phyloP scores from a whole-genome alignment of 495 filamentous ascomycete genomes.

The Echria macrotheca region DNA sequence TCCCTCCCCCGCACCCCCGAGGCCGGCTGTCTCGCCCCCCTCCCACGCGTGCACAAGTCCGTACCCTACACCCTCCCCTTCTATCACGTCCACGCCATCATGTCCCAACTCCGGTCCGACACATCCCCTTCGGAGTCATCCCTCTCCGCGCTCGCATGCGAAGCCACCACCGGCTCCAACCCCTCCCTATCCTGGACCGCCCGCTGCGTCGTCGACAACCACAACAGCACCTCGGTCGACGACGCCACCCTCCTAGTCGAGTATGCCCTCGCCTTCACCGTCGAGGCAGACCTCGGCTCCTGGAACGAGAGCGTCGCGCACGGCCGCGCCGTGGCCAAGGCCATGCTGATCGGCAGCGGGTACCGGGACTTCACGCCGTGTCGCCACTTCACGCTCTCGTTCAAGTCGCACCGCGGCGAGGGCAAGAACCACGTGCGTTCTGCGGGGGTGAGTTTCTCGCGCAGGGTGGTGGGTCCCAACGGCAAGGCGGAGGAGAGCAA shows the following conservation, averaged over 20 bases:
- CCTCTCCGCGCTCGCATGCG: constrained; percentile 1
- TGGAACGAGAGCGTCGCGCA: constrained; percentile 2
- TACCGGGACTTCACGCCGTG: constrained; percentile 22
- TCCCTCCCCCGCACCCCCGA: constrained; percentile 12
- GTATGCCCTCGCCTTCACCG: constrained; percentile 17
- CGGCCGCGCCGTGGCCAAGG: constrained; percentile 11
- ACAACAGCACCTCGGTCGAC: not conserved
- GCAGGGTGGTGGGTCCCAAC: not conserved
- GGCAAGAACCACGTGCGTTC: constrained; percentile 16
- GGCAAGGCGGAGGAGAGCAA: not conserved
- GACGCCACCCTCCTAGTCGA: constrained; percentile 15
- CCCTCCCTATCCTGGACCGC: constrained; percentile 7
- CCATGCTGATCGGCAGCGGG: constrained; percentile 12
- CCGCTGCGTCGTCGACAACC: not conserved
- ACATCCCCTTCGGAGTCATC: not conserved
- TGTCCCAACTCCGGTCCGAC: not conserved
- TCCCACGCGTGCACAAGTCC: constrained; percentile 21
- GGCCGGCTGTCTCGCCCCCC: constrained; percentile 10
- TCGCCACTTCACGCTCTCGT: constrained; percentile 18
- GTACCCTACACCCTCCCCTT: constrained; percentile 21
- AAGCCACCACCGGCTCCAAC: constrained; percentile 6
- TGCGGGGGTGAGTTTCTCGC: constrained; percentile 6
- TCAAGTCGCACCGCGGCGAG: constrained; percentile 14
- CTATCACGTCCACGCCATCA: constrained; percentile 22
- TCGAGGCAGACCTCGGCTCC: constrained; percentile 17